Base-by-base conservation (phyloP, 208 protist species). In the Phytomonas sp. region DNA sequence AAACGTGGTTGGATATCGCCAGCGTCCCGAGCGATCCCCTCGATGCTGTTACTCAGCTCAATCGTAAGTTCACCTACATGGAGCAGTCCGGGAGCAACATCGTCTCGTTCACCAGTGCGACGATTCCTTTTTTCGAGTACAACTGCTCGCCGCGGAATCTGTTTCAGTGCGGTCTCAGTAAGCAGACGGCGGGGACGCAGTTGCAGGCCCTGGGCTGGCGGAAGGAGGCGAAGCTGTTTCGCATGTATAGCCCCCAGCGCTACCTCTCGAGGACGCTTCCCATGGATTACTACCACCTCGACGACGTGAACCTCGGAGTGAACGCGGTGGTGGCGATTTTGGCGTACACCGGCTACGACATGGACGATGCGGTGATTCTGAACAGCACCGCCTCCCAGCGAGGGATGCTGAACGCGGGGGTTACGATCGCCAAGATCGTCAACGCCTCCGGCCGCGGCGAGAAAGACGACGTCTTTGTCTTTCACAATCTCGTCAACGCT, bases 71-170 rank as follows among this genome's bases (percentile, higher is more conserved):
- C 62, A 90, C 90, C 62, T 98, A 99, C 88, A 92, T 94, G 72
- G 98, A 99, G 81, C 76, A 99, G 67, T 86, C 85, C 73, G 95
- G 97, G 29, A 95, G 82, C 71, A 92, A 96, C 76, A 96, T 99
- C 75, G 88, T 99, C 65, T 98, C 89, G 28, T 70, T 99, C 43
- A 93, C 99, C 60, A 98, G 98, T 13, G 91, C 87, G 62, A 88
- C 99, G 0, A 99, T 99, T 33, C 99, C 99, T 56, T 99, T 99
- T 81, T 99, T 98, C 62, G 97, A 99, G 82, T 97, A 98, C 85
- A 99, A 99, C 85, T 99, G 99, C 88, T 98, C 90, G n/a, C 99
- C 99, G 40, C 85, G 99, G 66, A 99, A 99, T 82, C 98, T 99
- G 80, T 99, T 99, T 84, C 98, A 99, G 89, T 99, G 98, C 81